Percentiles rank a stretch among this genome's conserved stretches.
Evolutionary conservation across 2,329 filamentous ascomycete genomes (phyloP).

Genomic region (Alternaria rosae): DNA sequence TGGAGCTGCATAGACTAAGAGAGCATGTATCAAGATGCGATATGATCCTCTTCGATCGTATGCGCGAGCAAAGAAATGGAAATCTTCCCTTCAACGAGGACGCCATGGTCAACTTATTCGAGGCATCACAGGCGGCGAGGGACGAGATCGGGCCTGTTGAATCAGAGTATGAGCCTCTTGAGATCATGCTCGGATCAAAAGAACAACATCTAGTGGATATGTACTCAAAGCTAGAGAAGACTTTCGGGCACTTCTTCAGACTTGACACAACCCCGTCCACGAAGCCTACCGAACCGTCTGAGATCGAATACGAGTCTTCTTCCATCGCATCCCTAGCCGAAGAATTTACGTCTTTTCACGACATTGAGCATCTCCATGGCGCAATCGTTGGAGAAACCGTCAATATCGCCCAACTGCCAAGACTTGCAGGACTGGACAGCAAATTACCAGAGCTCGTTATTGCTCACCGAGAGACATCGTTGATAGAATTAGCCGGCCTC

Average conservation of each 20-base stretch:
- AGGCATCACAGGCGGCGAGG: conserved; percentile 20
- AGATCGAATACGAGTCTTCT: conserved; percentile 19
- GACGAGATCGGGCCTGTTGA: conserved; percentile 28
- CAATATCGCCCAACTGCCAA: conserved; percentile 18
- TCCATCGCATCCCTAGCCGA: neutral
- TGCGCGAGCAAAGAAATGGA: neutral
- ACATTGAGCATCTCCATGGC: neutral
- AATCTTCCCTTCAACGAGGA: neutral
- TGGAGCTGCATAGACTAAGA: conserved; percentile 8
- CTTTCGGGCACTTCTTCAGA: conserved; percentile 25
- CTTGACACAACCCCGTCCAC: conserved; percentile 12
- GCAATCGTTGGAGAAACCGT: conserved; percentile 16
- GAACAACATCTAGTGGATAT: conserved; percentile 22
- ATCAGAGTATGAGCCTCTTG: conserved; percentile 27
- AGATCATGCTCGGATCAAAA: conserved; percentile 19
- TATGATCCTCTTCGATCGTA: conserved; percentile 15
- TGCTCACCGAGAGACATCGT: no score
- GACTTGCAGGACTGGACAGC: neutral
- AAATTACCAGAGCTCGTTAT: no score
- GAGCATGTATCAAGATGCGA: conserved; percentile 18
- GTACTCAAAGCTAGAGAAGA: conserved; percentile 13
- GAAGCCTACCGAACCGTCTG: conserved; percentile 4
- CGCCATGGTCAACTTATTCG: conserved; percentile 10
- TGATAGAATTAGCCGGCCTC: no score
- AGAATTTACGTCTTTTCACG: neutral